Evolutionary conservation across 192 early-diverging fungal genomes (phyloP), one percentile per base, ranked within the genome.

Genomic region (Coemansia sp.): DNA sequence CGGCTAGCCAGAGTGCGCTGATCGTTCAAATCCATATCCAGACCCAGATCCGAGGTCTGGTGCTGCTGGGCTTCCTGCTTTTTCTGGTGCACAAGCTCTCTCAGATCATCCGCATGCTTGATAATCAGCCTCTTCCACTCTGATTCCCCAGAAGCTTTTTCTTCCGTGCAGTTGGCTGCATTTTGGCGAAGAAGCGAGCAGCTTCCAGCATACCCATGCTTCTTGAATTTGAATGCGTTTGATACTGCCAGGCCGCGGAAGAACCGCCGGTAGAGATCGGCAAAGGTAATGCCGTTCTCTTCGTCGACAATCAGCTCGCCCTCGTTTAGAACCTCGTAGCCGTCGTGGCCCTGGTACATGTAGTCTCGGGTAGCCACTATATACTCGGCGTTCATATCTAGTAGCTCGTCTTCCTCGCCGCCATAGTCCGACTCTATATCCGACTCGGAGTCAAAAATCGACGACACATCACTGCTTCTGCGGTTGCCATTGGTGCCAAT

Each of bases 271-370:
- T 74, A 76, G 17, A 88, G 48, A 15, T 83, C 78, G 8, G 81
- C 68, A 18, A 86, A 68, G 9, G 81, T 62, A 19, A 88, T 67
- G 4, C 86, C 85, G 57, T 76, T 81, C 47, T 88, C 86, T 33
- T 86, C 80, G 52, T 86, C 86, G 2, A 88, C 66, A 2, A 88
- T 11, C 23, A 67, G 52, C 47, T 84, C 60, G 30, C 81, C 71
- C 9, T 65, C 63, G 13, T 57, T 71, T 19, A 88, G 57, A 10
- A 70, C 59, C 1, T 54, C 65, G 55, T 78, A 88, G 1, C 86
- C 86, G 53, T 88, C 86, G 55, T 82, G 80, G 1, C 86, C 86
- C 4, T 57, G 55, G 55, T 83, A 84, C 79, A 88, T 69, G 65
- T 88, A 88, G 49, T 73, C 55, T 14, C 86, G 72, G 10, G 85